These are phyloP conservation scores for Fusarium praegraminearum DNA, from an alignment of 2,329 filamentous ascomycete species.

Conservation along the genomic window DNA sequence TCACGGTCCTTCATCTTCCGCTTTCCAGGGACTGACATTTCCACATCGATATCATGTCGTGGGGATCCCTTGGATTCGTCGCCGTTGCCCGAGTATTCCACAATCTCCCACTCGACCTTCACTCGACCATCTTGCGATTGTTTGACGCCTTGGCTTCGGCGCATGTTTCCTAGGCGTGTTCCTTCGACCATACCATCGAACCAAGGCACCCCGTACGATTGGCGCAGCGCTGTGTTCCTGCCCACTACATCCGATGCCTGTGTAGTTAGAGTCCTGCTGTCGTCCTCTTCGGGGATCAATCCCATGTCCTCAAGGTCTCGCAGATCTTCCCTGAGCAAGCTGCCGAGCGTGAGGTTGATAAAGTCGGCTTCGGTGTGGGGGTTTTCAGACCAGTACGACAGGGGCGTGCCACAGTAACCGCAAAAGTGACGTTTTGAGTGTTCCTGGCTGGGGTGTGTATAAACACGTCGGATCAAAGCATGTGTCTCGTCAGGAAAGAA, in stretches of 20 bases:
- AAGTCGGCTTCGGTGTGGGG: constrained; percentile 78
- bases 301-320: constrained; percentile 79
- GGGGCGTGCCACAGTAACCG: constrained; percentile 88
- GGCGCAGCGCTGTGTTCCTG: constrained; percentile 53
- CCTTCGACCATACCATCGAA: constrained; percentile 85
- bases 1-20: constrained; percentile 64
- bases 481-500: constrained; percentile 83
- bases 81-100: constrained; percentile 73
- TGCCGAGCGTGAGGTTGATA: constrained; percentile 86
- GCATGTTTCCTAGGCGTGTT: constrained; percentile 76
- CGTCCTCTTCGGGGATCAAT: constrained; percentile 68
- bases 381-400: constrained; percentile 85
- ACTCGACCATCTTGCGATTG: constrained; percentile 71
- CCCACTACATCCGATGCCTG: constrained; percentile 26
- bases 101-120: constrained; percentile 84
- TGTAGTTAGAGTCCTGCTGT: constrained; percentile 40
- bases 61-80: constrained; percentile 35
- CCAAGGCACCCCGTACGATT: constrained; percentile 84
- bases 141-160: constrained; percentile 67
- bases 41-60: constrained; percentile 54
- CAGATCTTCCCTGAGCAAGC: constrained; percentile 77
- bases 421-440: constrained; percentile 83
- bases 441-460: constrained; percentile 69
- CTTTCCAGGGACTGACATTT: constrained; percentile 57
- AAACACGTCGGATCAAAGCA: constrained; percentile 73